Evolutionary conservation across 495 filamentous ascomycete species (phyloP), one percentile per base, ranked within the genome.

Genomic region (Arthonia radiata): DNA sequence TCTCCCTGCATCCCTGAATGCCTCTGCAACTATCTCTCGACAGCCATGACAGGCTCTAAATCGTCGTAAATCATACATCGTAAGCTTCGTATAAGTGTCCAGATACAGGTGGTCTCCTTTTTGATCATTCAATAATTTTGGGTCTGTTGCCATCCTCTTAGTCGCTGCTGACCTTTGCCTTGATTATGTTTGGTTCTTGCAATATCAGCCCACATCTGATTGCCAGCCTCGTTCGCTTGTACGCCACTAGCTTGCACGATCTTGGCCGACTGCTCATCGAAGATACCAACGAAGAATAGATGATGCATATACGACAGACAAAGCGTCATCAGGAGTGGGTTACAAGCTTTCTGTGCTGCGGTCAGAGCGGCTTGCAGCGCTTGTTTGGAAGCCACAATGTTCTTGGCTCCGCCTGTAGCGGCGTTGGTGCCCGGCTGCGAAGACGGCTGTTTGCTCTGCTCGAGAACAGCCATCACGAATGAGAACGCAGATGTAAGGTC

Each of bases 181-280:
- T n/a, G n/a, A n/a, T n/a, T n/a, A n/a, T n/a, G n/a, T n/a, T n/a
- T n/a, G n/a, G n/a, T n/a, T n/a, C n/a, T n/a, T 0, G 73, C 75
- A 13, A 86, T 78, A 38, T 70, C 80, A 41, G 59, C 70, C 86
- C 86, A 99, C 13, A 99, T 45, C 2, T 57, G 52, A 44, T 82
- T 79, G 15, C 68, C 64, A 26, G 67, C 67, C 41, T 67, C 72
- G 40, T 63, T 65, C 3, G 81, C 78, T 54, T 83, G 67, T 9
- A 59, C 62, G 28, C 65, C 54, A 16, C 64, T 75, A 0, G 81
- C 80, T 23, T 62, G 58, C 0, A 75, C 76, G 34, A 72, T 75
- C 53, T 92, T 93, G 35, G 89, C 67, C 2, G 83, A 75, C 48
- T 94, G 83, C 31, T 80, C 79, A 18, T 77, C 79, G 2, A 92